Evolutionary conservation across 129 eudicot genomes (phyloP).

Genomic region (Lactuca saligna): DNA sequence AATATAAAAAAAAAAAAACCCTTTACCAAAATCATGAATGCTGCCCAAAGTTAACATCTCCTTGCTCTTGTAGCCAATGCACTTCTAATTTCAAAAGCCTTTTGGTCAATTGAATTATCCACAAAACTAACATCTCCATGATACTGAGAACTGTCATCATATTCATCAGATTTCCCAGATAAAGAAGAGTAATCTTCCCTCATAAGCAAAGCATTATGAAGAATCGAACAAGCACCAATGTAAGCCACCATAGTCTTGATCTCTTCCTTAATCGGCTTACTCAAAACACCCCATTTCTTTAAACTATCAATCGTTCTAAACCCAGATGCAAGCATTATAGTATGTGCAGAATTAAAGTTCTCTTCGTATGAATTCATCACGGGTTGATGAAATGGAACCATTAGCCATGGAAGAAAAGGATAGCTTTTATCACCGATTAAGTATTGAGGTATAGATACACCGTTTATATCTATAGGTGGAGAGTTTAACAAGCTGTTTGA

Average conservation of each 20-base stretch:
- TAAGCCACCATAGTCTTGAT: slow-evolving; percentile 66
- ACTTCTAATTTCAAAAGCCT: slow-evolving; percentile 51
- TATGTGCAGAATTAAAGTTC: slow-evolving; percentile 42
- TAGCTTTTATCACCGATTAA: slow-evolving; percentile 56
- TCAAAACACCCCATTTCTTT: slow-evolving; percentile 82
- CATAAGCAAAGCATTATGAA: slow-evolving; percentile 70
- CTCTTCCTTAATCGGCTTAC: slow-evolving; percentile 50
- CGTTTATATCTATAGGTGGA: slow-evolving; percentile 36
- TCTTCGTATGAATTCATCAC: slow-evolving; percentile 44
- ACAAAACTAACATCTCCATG: slow-evolving; percentile 20
- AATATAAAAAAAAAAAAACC: too few relatives aligned
- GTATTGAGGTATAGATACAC: slow-evolving; percentile 65
- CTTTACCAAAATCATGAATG: slow-evolving; percentile 5
- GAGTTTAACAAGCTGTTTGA: slow-evolving; percentile 42
- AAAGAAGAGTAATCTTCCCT: slow-evolving; percentile 82
- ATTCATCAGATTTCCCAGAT: slow-evolving; percentile 41
- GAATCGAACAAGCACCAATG: slow-evolving; percentile 83
- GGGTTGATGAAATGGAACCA: slow-evolving; percentile 59
- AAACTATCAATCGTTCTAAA: slow-evolving; percentile 65
- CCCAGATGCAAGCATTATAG: slow-evolving; percentile 37
- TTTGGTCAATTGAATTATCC: slow-evolving; percentile 30
- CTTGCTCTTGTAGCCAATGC: slow-evolving; percentile 69
- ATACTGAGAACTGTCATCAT: neutral
- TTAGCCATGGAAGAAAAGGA: slow-evolving; percentile 69
- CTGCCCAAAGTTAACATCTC: slow-evolving; percentile 2